Evolutionary conservation across 306 rosid genomes (phyloP).

Genomic region (Cicer judaicum): DNA sequence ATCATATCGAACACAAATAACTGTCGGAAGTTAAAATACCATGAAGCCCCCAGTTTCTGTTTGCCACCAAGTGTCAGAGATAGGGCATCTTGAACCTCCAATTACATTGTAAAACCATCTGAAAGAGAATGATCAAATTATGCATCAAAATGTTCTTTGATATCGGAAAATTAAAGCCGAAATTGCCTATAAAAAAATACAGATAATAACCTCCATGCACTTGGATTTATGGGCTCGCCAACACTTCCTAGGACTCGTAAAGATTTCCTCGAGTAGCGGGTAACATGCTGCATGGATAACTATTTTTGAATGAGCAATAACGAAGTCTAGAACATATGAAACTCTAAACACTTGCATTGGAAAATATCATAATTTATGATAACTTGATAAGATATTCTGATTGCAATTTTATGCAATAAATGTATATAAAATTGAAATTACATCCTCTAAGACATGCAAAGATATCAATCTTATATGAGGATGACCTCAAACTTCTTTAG

Average conservation of each 20-base stretch:
- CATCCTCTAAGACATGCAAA: background rate
- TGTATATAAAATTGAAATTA: conserved; percentile 15
- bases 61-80: conserved; percentile 99
- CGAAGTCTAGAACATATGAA: conserved; percentile 15
- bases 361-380: too few species aligned
- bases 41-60: conserved; percentile 99
- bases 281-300: conserved; percentile 74
- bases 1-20: conserved; percentile 40
- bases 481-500: conserved; percentile 23
- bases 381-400: background rate
- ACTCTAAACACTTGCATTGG: conserved; percentile 14
- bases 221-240: conserved; percentile 99
- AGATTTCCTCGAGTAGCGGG: conserved; percentile 83
- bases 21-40: conserved; percentile 60
- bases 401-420: conserved; percentile 13
- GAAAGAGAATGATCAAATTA: conserved; percentile 44
- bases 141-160: conserved; percentile 16
- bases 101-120: conserved; percentile 95
- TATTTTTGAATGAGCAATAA: conserved; percentile 30
- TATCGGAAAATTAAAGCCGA: background rate
- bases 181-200: conserved; percentile 20
- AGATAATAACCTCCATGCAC: conserved; percentile 89
- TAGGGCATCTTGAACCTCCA: conserved; percentile 95
- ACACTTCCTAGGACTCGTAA: conserved; percentile 93
- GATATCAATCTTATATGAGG: conserved; percentile 22